Evolutionary conservation across 306 rosid genomes (phyloP).

Genomic region (Dalbergia oliveri): DNA sequence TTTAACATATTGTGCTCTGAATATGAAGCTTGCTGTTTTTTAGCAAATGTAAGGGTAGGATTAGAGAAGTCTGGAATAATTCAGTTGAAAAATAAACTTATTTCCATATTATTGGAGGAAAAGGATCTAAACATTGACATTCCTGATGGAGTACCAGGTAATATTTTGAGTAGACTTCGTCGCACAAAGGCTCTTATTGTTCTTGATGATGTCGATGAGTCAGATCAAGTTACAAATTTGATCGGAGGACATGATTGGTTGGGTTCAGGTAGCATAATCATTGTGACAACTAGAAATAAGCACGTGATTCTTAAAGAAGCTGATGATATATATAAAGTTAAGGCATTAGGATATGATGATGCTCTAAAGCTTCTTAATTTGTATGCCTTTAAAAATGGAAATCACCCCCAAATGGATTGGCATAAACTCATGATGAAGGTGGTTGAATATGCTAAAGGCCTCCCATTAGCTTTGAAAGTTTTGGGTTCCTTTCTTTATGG

Average conservation of each 20-base stretch:
- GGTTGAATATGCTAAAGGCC: not conserved
- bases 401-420: not conserved
- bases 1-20: too few species aligned
- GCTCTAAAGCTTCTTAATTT: not conserved
- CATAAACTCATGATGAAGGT: not conserved
- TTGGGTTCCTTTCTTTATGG: too few species aligned
- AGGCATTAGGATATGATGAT: not conserved
- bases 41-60: not conserved
- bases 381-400: not conserved
- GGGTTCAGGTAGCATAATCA: not conserved
- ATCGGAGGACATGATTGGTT: not conserved
- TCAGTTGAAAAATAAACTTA: not conserved
- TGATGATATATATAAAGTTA: not conserved
- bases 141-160: not conserved
- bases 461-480: too few species aligned
- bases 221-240: not conserved
- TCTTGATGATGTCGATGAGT: not conserved
- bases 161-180: not conserved
- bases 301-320: not conserved
- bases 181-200: not conserved
- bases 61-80: not conserved
- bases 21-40: not conserved
- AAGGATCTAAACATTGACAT: not conserved
- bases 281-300: not conserved
- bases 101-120: not conserved